phyloP scores from a whole-genome alignment of 2,329 filamentous ascomycete genomes.

The Neonectria punicea region DNA sequence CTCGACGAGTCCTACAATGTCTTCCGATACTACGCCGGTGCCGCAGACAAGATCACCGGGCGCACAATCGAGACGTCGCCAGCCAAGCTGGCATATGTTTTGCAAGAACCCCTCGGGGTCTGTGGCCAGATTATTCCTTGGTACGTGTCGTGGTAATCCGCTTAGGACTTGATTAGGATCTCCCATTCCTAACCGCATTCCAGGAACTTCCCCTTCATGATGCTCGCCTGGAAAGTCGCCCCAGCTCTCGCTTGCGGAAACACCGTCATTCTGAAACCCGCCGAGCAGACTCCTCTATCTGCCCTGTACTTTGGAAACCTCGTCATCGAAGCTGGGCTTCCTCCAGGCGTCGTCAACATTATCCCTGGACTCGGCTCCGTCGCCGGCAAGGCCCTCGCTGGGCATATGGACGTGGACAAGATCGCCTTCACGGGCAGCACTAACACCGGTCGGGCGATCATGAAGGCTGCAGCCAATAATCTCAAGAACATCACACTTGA shows the following conservation, averaged over 20 bases:
- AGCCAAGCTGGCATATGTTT: constrained; percentile 72
- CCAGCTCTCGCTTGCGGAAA: constrained; percentile 68
- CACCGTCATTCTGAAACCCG: constrained; percentile 65
- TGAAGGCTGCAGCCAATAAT: constrained; percentile 70
- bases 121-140: constrained; percentile 72
- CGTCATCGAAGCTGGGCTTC: constrained; percentile 74
- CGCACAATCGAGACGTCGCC: constrained; percentile 72
- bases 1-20: constrained; percentile 1
- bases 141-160: neutral
- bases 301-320: constrained; percentile 69
- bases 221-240: constrained; percentile 75
- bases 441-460: constrained; percentile 71
- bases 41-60: constrained; percentile 75
- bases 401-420: constrained; percentile 72
- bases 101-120: constrained; percentile 74
- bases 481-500: constrained; percentile 67
- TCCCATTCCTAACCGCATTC: neutral
- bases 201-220: constrained; percentile 22
- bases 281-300: constrained; percentile 68
- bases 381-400: constrained; percentile 70
- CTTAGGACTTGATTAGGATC: neutral
- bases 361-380: constrained; percentile 71
- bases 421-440: constrained; percentile 77
- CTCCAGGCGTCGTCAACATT: constrained; percentile 75
- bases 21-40: constrained; percentile 73